Evolutionary conservation across 139 green algal species (phyloP), one percentile per base, ranked within the genome.

Genomic region (Zygnema cylindricum): DNA sequence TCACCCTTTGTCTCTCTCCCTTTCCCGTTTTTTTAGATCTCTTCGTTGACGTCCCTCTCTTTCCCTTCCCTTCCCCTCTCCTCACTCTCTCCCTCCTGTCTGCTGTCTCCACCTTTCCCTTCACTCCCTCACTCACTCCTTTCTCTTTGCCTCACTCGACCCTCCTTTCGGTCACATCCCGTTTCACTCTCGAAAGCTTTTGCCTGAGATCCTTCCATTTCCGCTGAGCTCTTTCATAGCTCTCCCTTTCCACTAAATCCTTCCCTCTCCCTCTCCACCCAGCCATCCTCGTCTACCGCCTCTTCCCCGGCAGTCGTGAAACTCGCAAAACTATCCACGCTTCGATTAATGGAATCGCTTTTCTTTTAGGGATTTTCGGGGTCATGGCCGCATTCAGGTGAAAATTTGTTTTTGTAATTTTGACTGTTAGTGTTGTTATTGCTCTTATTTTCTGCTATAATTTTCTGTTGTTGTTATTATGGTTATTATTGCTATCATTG

Each of bases 251-350:
- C 57, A 25, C 57, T 73, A 25, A 35, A 30, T 25, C 30, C 57
- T 25, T 73, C 30, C 57, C 30, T 30, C 30, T 73, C 30, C 57
- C 57, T 73, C 30, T 73, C 30, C 57, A 30, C 57, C 30, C 88
- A 92, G 88, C 43, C 21, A 79, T 92, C 3, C 55, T 92, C 33
- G 55, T 35, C 0, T 92, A 92, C 77, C 36, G 84, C 23, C 16
- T 86, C 0, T 32, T 92, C 21, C 88, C 88, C 22, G 54, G 38
- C 16, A 38, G 42, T 21, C 86, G 86, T 41, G 49, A 41, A 42
- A 25, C 39, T n/a, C 40, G 73, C 2, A 92, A 92, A 57, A n/a
- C 69, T 22, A 69, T 79, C 1, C 88, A 92, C 54, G 40, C 87
- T n/a, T 25, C 39, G 3, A 11, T 90, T 1, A 84, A 91, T 0